phyloP scores from a whole-genome alignment of 495 filamentous ascomycete genomes.

The Chaetomium fimeti region DNA sequence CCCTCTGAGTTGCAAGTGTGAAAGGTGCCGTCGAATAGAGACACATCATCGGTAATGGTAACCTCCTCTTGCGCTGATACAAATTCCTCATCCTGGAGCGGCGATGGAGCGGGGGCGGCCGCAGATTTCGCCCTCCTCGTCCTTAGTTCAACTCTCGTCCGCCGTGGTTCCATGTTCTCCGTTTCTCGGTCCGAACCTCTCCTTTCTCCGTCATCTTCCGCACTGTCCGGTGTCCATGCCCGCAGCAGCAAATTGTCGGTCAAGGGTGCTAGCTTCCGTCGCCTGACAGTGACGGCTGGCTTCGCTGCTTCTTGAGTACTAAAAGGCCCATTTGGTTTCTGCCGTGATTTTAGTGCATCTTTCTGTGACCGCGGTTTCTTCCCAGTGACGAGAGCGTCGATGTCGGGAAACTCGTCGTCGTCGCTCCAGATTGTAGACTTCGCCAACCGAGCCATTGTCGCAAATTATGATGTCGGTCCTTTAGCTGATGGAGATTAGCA shows the following conservation, averaged over 20 bases:
- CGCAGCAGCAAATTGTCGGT: constrained; percentile 26
- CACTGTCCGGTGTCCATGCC: constrained; percentile 28
- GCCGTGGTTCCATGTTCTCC: constrained; percentile 6
- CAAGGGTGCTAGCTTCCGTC: constrained; percentile 29
- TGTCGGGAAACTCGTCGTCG: constrained; percentile 41
- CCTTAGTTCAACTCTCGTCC: constrained; percentile 23
- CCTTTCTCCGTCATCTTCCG: background rate
- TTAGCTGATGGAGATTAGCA: background rate
- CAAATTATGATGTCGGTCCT: background rate
- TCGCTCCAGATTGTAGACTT: constrained; percentile 15
- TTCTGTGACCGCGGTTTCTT: constrained; percentile 6
- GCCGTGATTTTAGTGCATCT: background rate
- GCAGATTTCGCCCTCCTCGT: constrained; percentile 27
- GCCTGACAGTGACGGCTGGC: constrained; percentile 22
- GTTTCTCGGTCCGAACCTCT: background rate
- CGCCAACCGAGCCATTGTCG: constrained; percentile 21
- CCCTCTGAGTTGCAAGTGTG: constrained; percentile 22
- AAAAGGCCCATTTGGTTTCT: background rate
- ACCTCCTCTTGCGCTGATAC: constrained; percentile 30
- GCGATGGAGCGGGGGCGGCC: constrained; percentile 18
- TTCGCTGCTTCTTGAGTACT: constrained; percentile 9
- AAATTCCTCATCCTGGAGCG: constrained; percentile 24
- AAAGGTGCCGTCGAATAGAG: constrained; percentile 24
- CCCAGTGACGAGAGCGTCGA: constrained; percentile 11
- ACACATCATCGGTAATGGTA: constrained; percentile 29